Evolutionary conservation across 441 rosid genomes (phyloP).

Genomic region (Brassica balearica): DNA sequence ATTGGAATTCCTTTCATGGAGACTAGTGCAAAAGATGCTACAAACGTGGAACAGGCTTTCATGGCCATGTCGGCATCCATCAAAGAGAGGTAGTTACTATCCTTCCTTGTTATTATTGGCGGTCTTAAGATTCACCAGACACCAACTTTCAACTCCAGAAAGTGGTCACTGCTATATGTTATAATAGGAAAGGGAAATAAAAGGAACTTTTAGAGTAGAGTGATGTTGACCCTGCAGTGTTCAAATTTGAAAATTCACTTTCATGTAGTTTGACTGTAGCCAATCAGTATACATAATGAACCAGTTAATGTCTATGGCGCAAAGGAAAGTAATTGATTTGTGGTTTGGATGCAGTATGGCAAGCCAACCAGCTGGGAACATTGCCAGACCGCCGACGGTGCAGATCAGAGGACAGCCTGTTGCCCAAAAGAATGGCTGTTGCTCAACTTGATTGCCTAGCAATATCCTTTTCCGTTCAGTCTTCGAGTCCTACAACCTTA

Average conservation of each 20-base stretch:
- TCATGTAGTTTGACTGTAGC: slow-evolving; percentile 4
- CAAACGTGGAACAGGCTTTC: slow-evolving; percentile 64
- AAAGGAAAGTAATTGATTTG: slow-evolving; percentile 1
- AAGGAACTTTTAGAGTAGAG: neutral
- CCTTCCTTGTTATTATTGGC: neutral
- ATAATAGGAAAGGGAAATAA: neutral
- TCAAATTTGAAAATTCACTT: slow-evolving; percentile 2
- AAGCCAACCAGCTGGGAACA: slow-evolving; percentile 67
- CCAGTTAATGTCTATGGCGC: neutral
- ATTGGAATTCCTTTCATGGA: slow-evolving; percentile 72
- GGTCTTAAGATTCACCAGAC: neutral
- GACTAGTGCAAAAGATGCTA: slow-evolving; percentile 65
- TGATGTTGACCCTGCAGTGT: slow-evolving; percentile 18
- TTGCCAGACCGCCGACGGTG: slow-evolving; percentile 67
- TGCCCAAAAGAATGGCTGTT: slow-evolving; percentile 66
- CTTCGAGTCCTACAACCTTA: neutral
- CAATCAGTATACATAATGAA: neutral
- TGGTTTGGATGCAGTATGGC: slow-evolving; percentile 64
- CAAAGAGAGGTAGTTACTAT: slow-evolving; percentile 51
- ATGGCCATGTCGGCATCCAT: slow-evolving; percentile 66
- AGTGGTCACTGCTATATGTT: slow-evolving; percentile 2
- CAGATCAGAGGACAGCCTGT: slow-evolving; percentile 75
- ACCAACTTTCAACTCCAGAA: neutral
- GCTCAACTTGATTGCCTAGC: slow-evolving; percentile 49
- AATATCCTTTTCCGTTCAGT: neutral